Evolutionary conservation across 257 asterid species (phyloP).

Genomic region (Nicotiana tabacum): DNA sequence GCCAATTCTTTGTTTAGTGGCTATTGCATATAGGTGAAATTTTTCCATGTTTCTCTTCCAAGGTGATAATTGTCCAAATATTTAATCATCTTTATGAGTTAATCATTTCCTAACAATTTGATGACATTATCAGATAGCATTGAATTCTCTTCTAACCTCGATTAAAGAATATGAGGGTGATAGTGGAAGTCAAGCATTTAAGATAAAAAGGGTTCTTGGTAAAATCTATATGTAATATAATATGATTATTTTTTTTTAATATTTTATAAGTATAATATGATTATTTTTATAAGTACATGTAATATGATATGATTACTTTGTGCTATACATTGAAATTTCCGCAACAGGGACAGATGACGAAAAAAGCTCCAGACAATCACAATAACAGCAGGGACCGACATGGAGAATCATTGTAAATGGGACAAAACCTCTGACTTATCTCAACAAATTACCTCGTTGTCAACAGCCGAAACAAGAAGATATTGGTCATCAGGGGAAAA

Average conservation of each 20-base stretch:
- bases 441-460: conserved; percentile 66
- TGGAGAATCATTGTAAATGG: neutral
- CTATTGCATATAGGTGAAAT: neutral
- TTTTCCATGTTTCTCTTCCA: neutral
- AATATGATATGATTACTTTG: neutral
- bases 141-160: neutral
- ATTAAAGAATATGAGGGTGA: neutral
- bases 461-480: conserved; percentile 94
- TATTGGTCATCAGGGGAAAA: conserved; percentile 91
- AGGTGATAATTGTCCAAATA: neutral
- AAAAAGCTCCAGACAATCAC: neutral
- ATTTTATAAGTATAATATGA: neutral
- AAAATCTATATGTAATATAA: neutral
- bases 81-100: neutral
- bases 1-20: neutral
- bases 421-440: neutral
- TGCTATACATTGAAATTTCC: neutral
- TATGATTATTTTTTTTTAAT: neutral
- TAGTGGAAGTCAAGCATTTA: neutral
- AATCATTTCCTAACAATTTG: conserved; percentile 1
- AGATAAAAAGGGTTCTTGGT: neutral
- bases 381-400: neutral
- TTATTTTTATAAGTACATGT: neutral
- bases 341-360: neutral
- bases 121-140: neutral